A percentile compares a stretch with the other conserved stretches of the same genome.
These are phyloP conservation scores for Gonium pectorale DNA, from an alignment of 139 green algal genomes.

Conservation along the genomic window DNA sequence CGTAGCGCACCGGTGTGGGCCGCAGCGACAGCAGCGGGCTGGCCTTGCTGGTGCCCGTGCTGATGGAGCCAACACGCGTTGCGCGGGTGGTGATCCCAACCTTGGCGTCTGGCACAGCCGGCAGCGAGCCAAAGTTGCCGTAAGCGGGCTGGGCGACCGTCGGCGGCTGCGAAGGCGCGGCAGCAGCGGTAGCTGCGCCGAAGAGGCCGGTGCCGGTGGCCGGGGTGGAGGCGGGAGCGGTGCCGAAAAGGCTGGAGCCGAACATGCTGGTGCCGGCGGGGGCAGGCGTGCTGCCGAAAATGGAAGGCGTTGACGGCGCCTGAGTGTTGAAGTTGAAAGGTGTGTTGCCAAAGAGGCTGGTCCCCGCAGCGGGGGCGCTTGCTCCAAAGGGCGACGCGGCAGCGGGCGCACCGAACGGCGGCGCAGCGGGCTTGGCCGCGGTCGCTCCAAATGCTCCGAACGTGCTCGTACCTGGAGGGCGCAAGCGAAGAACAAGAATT, in stretches of 20 bases:
- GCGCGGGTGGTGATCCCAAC: conserved; percentile 80
- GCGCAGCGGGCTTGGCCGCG: conserved; percentile 13
- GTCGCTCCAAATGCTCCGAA: conserved; percentile 23
- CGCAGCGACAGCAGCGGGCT: conserved; percentile 74
- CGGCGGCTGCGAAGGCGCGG: conserved; percentile 16
- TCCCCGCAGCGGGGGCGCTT: neutral
- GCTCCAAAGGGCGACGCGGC: conserved; percentile 23
- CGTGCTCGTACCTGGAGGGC: neutral
- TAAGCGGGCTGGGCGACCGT: conserved; percentile 60
- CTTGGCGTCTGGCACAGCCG: conserved; percentile 61
- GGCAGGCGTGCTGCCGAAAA: conserved; percentile 65
- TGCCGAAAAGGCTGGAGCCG: conserved; percentile 14
- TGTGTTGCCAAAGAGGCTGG: neutral
- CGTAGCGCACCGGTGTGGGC: conserved; percentile 67
- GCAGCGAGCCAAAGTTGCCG: conserved; percentile 56
- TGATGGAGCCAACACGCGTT: conserved; percentile 21
- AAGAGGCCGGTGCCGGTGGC: conserved; percentile 30
- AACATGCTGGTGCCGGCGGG: neutral
- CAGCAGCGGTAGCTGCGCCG: conserved; percentile 19
- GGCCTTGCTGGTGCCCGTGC: conserved; percentile 37
- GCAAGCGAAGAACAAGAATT: no score
- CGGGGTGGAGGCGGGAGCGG: neutral
- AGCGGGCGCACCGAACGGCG: conserved; percentile 26
- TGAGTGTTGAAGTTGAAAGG: conserved; percentile 20
- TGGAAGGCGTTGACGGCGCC: conserved; percentile 45